A percentile compares a stretch with the other conserved stretches of the same genome.
Conservation (phyloP, 441 rosid genomes). For the Biscutella auriculata region DNA sequence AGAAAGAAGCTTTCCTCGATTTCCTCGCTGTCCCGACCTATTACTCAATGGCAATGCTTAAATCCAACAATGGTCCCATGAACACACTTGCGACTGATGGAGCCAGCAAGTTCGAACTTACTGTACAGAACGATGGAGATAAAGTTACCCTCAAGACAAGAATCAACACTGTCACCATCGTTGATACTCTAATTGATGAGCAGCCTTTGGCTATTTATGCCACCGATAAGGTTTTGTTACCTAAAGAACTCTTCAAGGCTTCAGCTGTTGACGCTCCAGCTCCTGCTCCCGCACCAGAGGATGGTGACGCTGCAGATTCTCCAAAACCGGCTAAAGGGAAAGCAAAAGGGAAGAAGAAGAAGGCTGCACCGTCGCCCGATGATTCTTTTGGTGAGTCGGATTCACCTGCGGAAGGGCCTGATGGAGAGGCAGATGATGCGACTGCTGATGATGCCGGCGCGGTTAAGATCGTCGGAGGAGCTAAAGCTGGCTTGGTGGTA, state of each 20-base stretch:
- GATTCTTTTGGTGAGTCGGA: conserved; percentile 22
- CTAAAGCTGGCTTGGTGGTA: conserved; percentile 27
- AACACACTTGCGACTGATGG: conserved; percentile 92
- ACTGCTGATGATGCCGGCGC: conserved; percentile 46
- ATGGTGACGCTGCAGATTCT: conserved; percentile 42
- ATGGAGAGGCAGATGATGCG: conserved; percentile 34
- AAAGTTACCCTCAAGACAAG: conserved; percentile 64
- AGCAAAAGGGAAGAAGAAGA: conserved; percentile 20
- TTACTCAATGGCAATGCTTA: conserved; percentile 62
- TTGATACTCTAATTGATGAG: conserved; percentile 59
- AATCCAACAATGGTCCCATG: conserved; percentile 73
- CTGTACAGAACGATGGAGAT: conserved; percentile 76
- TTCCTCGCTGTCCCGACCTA: conserved; percentile 65
- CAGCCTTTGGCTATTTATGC: conserved; percentile 77
- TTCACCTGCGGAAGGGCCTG: conserved; percentile 65
- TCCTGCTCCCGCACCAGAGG: conserved; percentile 48
- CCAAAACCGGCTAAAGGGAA: conserved; percentile 41
- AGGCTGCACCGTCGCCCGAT: conserved; percentile 22
- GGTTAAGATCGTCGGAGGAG: conserved; percentile 27
- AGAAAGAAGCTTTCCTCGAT: conserved; percentile 59
- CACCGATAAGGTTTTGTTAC: conserved; percentile 60
- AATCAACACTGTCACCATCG: conserved; percentile 50
- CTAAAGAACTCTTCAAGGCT: conserved; percentile 52
- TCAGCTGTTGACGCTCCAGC: conserved; percentile 31
- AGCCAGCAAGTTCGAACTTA: conserved; percentile 61